Evolutionary conservation across 2,329 filamentous ascomycete genomes (phyloP), one percentile per base, ranked within the genome.

Genomic region (Aspergillus puulaauensis): DNA sequence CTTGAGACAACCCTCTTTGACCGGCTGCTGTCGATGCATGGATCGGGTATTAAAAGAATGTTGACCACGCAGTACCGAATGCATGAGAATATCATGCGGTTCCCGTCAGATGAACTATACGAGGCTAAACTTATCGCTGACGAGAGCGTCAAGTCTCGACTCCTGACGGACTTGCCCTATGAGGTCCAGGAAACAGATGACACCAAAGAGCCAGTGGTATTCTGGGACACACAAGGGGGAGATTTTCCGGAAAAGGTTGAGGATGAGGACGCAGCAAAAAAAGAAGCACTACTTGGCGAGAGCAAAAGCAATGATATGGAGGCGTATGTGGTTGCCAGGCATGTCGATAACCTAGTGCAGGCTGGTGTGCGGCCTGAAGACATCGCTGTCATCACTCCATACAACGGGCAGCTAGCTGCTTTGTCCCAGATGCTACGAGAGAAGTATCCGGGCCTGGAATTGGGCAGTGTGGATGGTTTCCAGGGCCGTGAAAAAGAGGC

Each of bases 401-500:
- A 99, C 77, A 98, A 97, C 77, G 95, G 91, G 14, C 95, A 96
- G 85, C 83, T 97, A 37, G 88, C 90, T 4, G 76, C 96, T 11
- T 80, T 98, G 52, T 87, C 91, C 12, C 79, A 82, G 39, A 82
- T 89, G 63, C 82, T 99, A 50, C 95, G 93, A 70, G 90, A 95
- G 59, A 79, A 81, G 40, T 96, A 89, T 67, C 89, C 90, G 0
- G 91, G 89, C 12, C 86, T 99, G 51, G 95, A 99, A 74, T 81
- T 99, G n/a, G 95, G 95, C 35, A 96, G 91, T 67, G 91, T 99
- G 2, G 95, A 99, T 74, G 95, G 93, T 2, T 99, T 99, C 72
- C 95, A 99, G 74, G 95, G 95, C 35, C 86, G 95, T 17, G 95
- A 99, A 75, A 99, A 99, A 75, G 95, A 99, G 74, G 95, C 91